Conservation (phyloP, 1,139 yeast species). For the Taphrina confusa region DNA sequence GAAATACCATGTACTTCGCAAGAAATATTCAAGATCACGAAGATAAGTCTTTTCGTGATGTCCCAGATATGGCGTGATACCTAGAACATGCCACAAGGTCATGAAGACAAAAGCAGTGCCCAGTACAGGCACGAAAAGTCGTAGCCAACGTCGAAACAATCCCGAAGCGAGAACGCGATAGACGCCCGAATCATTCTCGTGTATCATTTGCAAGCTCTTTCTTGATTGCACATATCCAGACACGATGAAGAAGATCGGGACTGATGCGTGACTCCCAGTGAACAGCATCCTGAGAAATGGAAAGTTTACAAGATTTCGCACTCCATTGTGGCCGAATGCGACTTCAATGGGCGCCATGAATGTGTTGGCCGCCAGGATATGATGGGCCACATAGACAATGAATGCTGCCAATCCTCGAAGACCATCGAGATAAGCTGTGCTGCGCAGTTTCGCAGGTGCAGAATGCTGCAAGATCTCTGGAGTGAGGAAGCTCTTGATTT, state of each 20-base stretch:
- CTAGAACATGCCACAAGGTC: neutral
- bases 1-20: neutral
- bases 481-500: neutral
- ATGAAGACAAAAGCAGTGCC: constrained; percentile 1
- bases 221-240: too few relatives aligned
- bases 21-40: neutral
- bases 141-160: neutral
- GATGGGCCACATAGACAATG: too few relatives aligned
- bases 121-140: neutral
- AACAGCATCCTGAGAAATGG: too few relatives aligned
- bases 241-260: too few relatives aligned
- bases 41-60: neutral
- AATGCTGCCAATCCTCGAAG: too few relatives aligned
- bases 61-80: neutral
- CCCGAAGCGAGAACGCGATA: neutral
- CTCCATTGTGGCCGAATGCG: neutral
- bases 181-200: neutral
- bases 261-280: too few relatives aligned
- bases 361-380: neutral
- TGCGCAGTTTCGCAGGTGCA: too few relatives aligned
- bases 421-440: too few relatives aligned
- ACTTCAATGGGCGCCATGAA: neutral
- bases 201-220: neutral
- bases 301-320: neutral
- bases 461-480: neutral